These are phyloP conservation scores for Solanum chilense DNA, from an alignment of 257 asterid genomes.

Conservation along the genomic window DNA sequence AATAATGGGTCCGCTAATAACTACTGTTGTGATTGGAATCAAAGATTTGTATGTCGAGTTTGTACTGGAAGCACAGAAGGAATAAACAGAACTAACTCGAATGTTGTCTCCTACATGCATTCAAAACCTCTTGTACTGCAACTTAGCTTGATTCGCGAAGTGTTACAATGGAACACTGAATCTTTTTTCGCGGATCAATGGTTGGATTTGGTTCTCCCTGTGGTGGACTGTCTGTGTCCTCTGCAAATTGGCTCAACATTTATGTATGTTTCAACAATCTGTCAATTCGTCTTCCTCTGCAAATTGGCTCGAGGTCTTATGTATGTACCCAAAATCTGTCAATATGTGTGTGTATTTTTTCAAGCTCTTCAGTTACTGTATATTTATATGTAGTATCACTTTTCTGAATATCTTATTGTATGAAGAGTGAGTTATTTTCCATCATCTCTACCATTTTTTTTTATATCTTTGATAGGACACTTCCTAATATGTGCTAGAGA, in stretches of 20 bases:
- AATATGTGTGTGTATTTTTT: background rate
- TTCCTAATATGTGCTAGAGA: background rate
- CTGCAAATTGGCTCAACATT: background rate
- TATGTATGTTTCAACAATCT: background rate
- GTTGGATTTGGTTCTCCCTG: background rate
- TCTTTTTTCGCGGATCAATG: background rate
- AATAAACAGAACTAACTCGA: background rate
- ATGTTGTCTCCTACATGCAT: background rate
- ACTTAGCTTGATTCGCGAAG: background rate
- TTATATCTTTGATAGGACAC: background rate
- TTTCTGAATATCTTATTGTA: background rate
- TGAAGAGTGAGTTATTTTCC: background rate
- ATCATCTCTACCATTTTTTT: background rate
- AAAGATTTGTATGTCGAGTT: slow-evolving; percentile 65
- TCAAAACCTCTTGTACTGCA: background rate
- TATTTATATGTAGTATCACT: background rate
- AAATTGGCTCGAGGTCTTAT: background rate
- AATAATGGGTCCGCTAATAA: slow-evolving; percentile 67
- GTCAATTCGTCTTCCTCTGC: background rate
- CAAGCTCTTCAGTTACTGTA: background rate
- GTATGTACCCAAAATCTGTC: background rate
- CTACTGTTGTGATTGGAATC: slow-evolving; percentile 57
- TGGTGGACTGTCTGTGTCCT: background rate
- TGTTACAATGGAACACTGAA: background rate
- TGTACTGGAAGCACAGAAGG: slow-evolving; percentile 37